Conservation (phyloP, 805 yeast species). For the Kuraishia cidri region DNA sequence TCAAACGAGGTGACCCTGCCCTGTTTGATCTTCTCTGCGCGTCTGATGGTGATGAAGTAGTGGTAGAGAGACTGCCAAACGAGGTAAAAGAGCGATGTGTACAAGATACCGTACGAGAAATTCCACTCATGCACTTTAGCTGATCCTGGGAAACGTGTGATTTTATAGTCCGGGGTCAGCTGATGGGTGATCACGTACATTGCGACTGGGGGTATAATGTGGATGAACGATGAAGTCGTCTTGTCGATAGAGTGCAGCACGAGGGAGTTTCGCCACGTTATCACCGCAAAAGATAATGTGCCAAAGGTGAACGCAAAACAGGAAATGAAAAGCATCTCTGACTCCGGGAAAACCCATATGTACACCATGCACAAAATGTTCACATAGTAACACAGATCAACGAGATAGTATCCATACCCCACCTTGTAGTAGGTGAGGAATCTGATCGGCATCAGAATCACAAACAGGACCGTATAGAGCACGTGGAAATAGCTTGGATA, state of each 20-base stretch:
- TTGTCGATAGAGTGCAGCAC: conserved; percentile 90
- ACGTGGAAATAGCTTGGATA: conserved; percentile 72
- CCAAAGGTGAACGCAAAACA: conserved; percentile 87
- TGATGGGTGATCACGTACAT: conserved; percentile 84
- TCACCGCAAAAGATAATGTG: conserved; percentile 85
- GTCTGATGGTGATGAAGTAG: conserved; percentile 79
- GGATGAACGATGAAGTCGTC: conserved; percentile 86
- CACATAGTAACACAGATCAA: conserved; percentile 90
- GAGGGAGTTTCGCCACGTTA: conserved; percentile 91
- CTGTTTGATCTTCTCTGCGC: conserved; percentile 71
- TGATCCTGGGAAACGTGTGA: conserved; percentile 72
- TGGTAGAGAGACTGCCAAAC: conserved; percentile 89
- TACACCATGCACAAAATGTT: conserved; percentile 60
- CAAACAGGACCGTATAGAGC: conserved; percentile 55
- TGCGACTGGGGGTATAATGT: conserved; percentile 81
- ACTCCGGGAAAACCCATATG: conserved; percentile 77
- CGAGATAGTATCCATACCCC: conserved; percentile 78
- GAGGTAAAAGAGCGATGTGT: conserved; percentile 77
- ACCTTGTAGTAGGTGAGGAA: conserved; percentile 73
- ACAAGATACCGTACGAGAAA: conserved; percentile 55
- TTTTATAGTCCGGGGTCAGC: conserved; percentile 38
- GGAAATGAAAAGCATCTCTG: conserved; percentile 64
- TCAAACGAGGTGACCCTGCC: conserved; percentile 88
- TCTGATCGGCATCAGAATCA: conserved; percentile 73
- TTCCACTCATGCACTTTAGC: conserved; percentile 63